These are phyloP conservation scores for Lycium ferocissimum DNA, from an alignment of 257 asterid species.

Conservation along the genomic window DNA sequence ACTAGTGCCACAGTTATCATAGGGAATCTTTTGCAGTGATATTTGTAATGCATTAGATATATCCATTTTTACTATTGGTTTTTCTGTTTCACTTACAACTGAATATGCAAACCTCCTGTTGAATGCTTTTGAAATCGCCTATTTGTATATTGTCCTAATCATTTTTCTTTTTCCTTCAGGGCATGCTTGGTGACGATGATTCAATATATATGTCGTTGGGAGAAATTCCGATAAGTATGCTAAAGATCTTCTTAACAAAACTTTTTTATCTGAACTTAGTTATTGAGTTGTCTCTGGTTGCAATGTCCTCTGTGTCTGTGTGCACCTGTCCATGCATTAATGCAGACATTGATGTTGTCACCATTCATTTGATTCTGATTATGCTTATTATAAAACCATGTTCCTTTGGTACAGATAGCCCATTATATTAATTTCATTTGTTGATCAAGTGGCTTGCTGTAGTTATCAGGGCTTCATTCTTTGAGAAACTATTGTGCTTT, in stretches of 20 bases:
- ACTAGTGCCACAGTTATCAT: conserved; percentile 27
- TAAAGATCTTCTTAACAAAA: conserved; percentile 27
- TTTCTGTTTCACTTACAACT: background rate
- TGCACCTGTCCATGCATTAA: background rate
- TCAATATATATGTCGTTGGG: conserved; percentile 92
- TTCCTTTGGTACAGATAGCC: background rate
- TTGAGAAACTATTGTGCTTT: background rate
- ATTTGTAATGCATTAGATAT: conserved; percentile 19
- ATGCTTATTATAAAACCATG: background rate
- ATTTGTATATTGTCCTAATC: background rate
- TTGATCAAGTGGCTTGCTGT: conserved; percentile 22
- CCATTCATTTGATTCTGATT: background rate
- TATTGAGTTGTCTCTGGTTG: background rate
- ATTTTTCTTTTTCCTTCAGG: conserved; percentile 51
- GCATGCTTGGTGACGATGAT: conserved; percentile 93
- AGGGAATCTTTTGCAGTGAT: conserved; percentile 22
- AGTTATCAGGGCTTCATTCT: background rate
- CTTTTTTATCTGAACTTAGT: background rate
- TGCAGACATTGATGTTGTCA: conserved; percentile 16
- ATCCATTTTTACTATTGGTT: no score
- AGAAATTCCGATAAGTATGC: conserved; percentile 91
- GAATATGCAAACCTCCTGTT: conserved; percentile 12
- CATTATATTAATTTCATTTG: background rate
- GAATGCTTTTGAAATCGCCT: conserved; percentile 23
- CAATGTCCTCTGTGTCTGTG: background rate